A percentile compares a stretch with the other conserved stretches of the same genome.
phyloP scores from a whole-genome alignment of 768 basidiomycete species.

The Sarcodon sp. region DNA sequence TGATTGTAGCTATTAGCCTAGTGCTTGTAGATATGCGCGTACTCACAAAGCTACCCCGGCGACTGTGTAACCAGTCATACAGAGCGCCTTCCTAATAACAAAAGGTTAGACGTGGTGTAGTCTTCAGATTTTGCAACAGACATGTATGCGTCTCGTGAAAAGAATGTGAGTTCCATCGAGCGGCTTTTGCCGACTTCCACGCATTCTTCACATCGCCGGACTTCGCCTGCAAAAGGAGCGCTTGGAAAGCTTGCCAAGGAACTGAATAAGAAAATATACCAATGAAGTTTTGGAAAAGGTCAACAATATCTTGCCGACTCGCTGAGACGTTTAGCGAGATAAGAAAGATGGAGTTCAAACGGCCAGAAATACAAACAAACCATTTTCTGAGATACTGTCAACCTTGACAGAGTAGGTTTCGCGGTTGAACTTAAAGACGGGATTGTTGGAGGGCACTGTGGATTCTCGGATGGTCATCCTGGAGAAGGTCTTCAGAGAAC shows the following conservation, averaged over 20 bases:
- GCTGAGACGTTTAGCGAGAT: conserved; percentile 11
- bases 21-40: not conserved
- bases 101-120: conserved; percentile 3
- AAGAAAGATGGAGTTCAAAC: not conserved
- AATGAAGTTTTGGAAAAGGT: conserved; percentile 44
- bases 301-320: conserved; percentile 32
- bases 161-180: conserved; percentile 40
- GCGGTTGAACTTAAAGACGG: conserved; percentile 22
- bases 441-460: conserved; percentile 12
- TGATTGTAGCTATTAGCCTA: not conserved
- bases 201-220: conserved; percentile 21
- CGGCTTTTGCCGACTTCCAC: conserved; percentile 15
- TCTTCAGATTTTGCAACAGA: conserved; percentile 15
- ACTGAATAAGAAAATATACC: conserved; percentile 21
- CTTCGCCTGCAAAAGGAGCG: conserved; percentile 27
- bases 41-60: conserved; percentile 45
- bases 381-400: conserved; percentile 21
- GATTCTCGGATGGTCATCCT: conserved; percentile 16
- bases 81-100: conserved; percentile 43
- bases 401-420: conserved; percentile 33
- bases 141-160: conserved; percentile 38
- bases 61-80: conserved; percentile 51
- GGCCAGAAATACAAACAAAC: conserved; percentile 11
- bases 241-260: not conserved
- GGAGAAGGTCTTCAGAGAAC: conserved; percentile 3